Base-by-base conservation (phyloP, 2,329 filamentous ascomycete species). In the Talaromyces pinophilus region DNA sequence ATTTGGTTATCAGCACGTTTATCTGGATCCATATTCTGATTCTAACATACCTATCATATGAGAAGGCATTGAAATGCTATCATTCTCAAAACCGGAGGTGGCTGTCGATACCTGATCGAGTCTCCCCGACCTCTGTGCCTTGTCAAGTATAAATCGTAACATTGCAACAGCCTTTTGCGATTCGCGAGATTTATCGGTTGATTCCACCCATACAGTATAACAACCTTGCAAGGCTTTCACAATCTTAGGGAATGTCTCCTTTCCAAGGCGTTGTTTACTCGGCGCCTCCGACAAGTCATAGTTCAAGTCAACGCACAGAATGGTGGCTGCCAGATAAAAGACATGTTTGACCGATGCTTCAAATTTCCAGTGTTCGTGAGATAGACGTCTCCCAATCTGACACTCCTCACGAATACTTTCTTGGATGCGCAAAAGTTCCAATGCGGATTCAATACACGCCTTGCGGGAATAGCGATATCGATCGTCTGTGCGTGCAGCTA, bases 251-350 rank as follows among this genome's bases (percentile, higher is more conserved):
- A 40, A 22, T 28, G 30, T 25, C 15, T 65, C 48, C 17, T 62
- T 50, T 25, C 38, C 42, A n/a, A 40, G 28, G 13, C 13, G 46
- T 2, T 19, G 54, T 25, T 25, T 61, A 22, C 35, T 52, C 10
- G 10, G 55, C 3, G 10, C 25, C 40, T 59, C 62, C 5, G 54
- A 28, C 28, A 59, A 4, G 11, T 25, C 30, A 11, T 44, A 38
- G 19, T 67, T 50, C 17, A 67, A 28, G 28, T 67, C 57, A 8
- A 65, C 62, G 22, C 62, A 67, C 25, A 67, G n/a, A 10, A 67
- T 62, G 15, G 63, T 67, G 38, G 46, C 38, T 22, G 66, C 66
- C 19, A 67, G 40, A 5, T 62, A 52, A 19, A 64, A 65, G 5
- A 65, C 38, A 38, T 67, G 57, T 19, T 64, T 67, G 17, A 67